Conservation (phyloP, 441 rosid genomes). For the Adansonia gregorii region DNA sequence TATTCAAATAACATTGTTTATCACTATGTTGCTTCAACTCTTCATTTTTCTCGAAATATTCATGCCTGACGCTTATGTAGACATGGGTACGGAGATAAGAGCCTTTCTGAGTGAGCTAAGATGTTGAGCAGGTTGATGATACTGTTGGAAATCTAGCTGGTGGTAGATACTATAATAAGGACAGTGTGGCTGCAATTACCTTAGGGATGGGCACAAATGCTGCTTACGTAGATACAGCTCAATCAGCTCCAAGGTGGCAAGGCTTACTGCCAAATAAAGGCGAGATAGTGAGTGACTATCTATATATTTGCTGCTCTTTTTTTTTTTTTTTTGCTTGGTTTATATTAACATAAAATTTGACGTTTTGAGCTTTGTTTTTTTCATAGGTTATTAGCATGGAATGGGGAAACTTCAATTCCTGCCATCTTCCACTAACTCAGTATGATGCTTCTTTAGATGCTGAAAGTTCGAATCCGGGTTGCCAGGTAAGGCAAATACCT, state of each 20-base stretch:
- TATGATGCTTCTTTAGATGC: conserved; percentile 53
- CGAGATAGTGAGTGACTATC: conserved; percentile 44
- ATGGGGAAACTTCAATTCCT: conserved; percentile 63
- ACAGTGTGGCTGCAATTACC: conserved; percentile 56
- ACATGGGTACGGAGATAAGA: background rate
- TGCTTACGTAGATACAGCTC: conserved; percentile 50
- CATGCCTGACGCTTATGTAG: no score
- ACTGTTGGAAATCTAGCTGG: conserved; percentile 59
- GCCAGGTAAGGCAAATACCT: background rate
- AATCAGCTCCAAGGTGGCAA: conserved; percentile 43
- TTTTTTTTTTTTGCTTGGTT: background rate
- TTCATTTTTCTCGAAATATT: no score
- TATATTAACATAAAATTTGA: background rate
- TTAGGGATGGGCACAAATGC: conserved; percentile 58
- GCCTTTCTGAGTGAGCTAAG: background rate
- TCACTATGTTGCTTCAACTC: no score
- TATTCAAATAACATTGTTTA: background rate
- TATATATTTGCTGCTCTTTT: background rate
- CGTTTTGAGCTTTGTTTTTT: background rate
- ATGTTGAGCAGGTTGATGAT: conserved; percentile 47
- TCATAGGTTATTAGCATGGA: conserved; percentile 58
- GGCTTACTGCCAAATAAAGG: conserved; percentile 38
- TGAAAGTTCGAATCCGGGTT: conserved; percentile 53
- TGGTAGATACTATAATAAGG: conserved; percentile 56
- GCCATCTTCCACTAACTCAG: conserved; percentile 56